These are phyloP conservation scores for Backusella psychrophila DNA, from an alignment of 192 early-diverging fungal species.

Conservation along the genomic window DNA sequence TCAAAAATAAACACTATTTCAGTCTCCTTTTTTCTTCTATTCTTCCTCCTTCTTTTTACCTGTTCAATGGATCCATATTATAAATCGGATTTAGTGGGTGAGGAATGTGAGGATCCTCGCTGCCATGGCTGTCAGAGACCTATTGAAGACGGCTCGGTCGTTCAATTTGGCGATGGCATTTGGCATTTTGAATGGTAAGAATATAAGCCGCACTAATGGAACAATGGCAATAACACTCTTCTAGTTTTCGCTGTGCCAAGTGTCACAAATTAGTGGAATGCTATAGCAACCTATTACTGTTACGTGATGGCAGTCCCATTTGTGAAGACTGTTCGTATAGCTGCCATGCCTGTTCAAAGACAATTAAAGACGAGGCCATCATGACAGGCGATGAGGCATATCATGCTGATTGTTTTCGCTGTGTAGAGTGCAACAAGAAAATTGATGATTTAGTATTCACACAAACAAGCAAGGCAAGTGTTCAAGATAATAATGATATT, in stretches of 20 bases:
- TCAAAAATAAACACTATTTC: not conserved
- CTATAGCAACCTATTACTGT: constrained; percentile 72
- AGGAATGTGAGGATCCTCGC: constrained; percentile 44
- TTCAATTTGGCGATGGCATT: constrained; percentile 81
- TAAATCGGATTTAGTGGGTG: constrained; percentile 11
- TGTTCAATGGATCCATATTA: constrained; percentile 17
- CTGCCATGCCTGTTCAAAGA: constrained; percentile 70
- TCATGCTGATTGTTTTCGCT: constrained; percentile 80
- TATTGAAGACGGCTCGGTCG: constrained; percentile 78
- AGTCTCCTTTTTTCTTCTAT: not conserved
- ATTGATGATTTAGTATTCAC: constrained; percentile 81
- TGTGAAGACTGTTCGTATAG: constrained; percentile 83
- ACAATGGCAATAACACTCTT: too few species aligned
- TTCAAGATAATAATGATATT: not conserved
- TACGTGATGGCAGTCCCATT: constrained; percentile 80
- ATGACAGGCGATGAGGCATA: constrained; percentile 83
- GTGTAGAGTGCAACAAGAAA: constrained; percentile 68
- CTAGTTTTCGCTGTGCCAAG: constrained; percentile 77
- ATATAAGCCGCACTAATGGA: not conserved
- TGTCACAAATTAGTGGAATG: constrained; percentile 74
- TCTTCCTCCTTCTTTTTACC: not conserved
- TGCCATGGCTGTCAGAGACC: constrained; percentile 68
- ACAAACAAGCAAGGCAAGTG: constrained; percentile 67
- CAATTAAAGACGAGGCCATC: constrained; percentile 82
- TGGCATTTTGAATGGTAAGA: constrained; percentile 86